Conservation (phyloP, 2,329 filamentous ascomycete genomes). For the Neospermospora avenae region DNA sequence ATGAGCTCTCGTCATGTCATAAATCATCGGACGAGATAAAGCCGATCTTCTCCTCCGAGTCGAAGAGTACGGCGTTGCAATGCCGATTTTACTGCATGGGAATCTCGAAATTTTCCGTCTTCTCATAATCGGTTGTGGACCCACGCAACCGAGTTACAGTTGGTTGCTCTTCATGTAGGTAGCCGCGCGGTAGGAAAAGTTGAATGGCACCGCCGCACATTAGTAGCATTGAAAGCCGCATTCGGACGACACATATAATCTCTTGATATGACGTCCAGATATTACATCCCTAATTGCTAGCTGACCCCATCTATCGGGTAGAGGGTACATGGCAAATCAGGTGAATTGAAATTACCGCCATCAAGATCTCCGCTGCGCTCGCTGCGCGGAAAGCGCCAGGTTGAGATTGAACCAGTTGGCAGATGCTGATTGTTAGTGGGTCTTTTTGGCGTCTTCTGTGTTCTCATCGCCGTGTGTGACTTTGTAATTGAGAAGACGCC, state of each 20-base stretch:
- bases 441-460: constrained; percentile 2
- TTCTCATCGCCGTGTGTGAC: not conserved
- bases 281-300: constrained; percentile 24
- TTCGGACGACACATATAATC: constrained; percentile 6
- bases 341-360: constrained; percentile 13
- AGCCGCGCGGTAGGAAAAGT: constrained; percentile 29
- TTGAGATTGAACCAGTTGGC: constrained; percentile 5
- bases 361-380: constrained; percentile 6
- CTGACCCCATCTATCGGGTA: constrained; percentile 16
- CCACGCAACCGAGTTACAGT: constrained; percentile 4
- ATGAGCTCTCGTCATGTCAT: constrained; percentile 2
- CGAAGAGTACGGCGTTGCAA: constrained; percentile 3
- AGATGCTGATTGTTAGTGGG: not conserved
- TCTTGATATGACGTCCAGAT: constrained; percentile 17
- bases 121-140: not conserved
- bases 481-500: too few species aligned
- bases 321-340: constrained; percentile 9
- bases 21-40: constrained; percentile 2
- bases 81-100: constrained; percentile 11
- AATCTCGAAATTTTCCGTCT: not conserved
- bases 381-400: constrained; percentile 10
- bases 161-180: constrained; percentile 16
- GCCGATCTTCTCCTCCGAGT: not conserved
- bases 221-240: constrained; percentile 8
- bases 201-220: constrained; percentile 9